A percentile compares a stretch with the other conserved stretches of the same genome.
Evolutionary conservation across 352 stramenopile species (phyloP).

Genomic region (Plasmopara muralis): DNA sequence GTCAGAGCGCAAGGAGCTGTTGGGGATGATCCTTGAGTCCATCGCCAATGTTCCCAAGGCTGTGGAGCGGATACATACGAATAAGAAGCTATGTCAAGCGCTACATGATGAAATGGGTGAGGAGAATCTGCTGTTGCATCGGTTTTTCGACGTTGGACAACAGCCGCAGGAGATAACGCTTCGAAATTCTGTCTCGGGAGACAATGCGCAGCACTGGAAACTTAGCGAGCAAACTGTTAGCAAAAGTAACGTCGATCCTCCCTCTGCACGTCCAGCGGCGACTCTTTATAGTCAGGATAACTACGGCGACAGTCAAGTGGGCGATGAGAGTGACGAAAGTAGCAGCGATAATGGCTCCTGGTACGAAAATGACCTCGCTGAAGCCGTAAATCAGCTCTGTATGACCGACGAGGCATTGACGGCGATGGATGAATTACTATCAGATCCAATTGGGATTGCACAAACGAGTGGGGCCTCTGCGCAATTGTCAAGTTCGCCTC

Average conservation of each 20-base stretch:
- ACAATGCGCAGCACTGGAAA: constrained; percentile 17
- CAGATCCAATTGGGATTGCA: constrained; percentile 44
- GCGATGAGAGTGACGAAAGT: constrained; percentile 16
- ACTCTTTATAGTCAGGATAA: constrained; percentile 9
- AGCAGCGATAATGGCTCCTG: constrained; percentile 54
- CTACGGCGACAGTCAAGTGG: constrained; percentile 17
- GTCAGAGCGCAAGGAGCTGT: constrained; percentile 51
- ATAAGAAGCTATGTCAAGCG: constrained; percentile 52
- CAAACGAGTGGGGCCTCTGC: constrained; percentile 20
- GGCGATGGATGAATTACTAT: constrained; percentile 46
- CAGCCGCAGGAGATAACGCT: constrained; percentile 7
- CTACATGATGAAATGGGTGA: constrained; percentile 52
- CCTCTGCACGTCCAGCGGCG: constrained; percentile 3
- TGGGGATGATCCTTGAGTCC: constrained; percentile 71
- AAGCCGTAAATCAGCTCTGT: constrained; percentile 61
- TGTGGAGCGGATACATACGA: constrained; percentile 63
- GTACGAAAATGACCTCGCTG: constrained; percentile 64
- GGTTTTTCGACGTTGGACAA: constrained; percentile 33
- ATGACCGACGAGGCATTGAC: constrained; percentile 56
- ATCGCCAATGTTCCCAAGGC: constrained; percentile 67
- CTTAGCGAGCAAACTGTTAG: constrained; percentile 7
- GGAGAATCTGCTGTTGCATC: constrained; percentile 40
- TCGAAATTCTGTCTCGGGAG: constrained; percentile 16
- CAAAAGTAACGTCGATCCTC: constrained; percentile 7
- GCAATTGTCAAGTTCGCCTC: constrained; percentile 46